phyloP scores from a whole-genome alignment of 495 filamentous ascomycete genomes.

The Delitschia confertaspora region DNA sequence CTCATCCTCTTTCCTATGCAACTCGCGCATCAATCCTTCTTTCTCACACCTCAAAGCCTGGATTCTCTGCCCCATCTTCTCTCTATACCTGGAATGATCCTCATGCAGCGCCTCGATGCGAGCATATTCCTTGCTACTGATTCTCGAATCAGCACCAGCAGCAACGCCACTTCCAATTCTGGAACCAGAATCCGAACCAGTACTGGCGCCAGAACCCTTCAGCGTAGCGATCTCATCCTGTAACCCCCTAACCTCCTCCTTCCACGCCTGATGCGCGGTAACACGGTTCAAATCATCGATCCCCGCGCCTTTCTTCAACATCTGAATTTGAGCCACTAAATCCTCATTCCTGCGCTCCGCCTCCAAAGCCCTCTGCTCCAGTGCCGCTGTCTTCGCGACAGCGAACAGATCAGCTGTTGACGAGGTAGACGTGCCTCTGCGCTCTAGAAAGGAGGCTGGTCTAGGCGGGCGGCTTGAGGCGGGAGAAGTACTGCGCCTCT shows the following conservation, averaged over 20 bases:
- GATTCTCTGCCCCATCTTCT: constrained; percentile 24
- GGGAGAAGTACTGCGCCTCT: too few species aligned
- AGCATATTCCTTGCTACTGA: constrained; percentile 11
- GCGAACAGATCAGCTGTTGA: constrained; percentile 32
- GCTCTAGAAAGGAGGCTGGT: constrained; percentile 19
- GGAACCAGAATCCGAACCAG: background rate
- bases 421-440: constrained; percentile 22
- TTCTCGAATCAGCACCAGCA: background rate
- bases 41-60: constrained; percentile 27
- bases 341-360: constrained; percentile 30
- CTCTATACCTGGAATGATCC: constrained; percentile 20
- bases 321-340: constrained; percentile 13
- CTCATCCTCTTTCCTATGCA: constrained; percentile 29
- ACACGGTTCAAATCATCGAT: constrained; percentile 17
- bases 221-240: constrained; percentile 14
- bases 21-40: constrained; percentile 26
- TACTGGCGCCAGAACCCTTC: constrained; percentile 1
- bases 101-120: constrained; percentile 26
- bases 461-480: background rate
- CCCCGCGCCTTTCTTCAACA: constrained; percentile 10
- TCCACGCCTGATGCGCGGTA: constrained; percentile 26
- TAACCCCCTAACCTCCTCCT: constrained; percentile 20
- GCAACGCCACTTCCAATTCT: background rate
- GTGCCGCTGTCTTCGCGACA: constrained; percentile 29
- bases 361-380: constrained; percentile 33